Percentiles rank a stretch among this genome's conserved stretches.
phyloP scores from a whole-genome alignment of 257 asterid species.

The Penstemon barbatus region DNA sequence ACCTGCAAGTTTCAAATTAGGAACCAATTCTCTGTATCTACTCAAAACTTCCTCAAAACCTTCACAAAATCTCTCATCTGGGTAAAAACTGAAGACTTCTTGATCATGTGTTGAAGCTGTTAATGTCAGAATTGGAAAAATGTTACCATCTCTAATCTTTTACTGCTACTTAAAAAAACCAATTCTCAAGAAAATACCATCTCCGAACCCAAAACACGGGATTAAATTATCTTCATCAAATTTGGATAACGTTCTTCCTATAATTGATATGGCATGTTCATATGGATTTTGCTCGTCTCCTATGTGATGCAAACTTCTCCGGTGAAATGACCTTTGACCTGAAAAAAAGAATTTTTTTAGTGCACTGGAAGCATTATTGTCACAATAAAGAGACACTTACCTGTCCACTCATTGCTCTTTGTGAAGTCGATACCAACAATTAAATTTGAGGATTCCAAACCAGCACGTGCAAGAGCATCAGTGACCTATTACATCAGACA shows the following conservation, averaged over 20 bases:
- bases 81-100: slow-evolving; percentile 13
- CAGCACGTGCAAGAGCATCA: slow-evolving; percentile 91
- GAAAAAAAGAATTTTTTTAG: not conserved
- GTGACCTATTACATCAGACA: slow-evolving; percentile 56
- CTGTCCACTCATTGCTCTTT: slow-evolving; percentile 99
- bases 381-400: slow-evolving; percentile 34
- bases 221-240: not conserved
- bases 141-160: not conserved
- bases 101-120: slow-evolving; percentile 19
- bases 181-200: not conserved
- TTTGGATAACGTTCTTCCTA: not conserved
- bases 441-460: slow-evolving; percentile 91
- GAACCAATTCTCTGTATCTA: not conserved
- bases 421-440: slow-evolving; percentile 96
- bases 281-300: not conserved
- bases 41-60: not conserved
- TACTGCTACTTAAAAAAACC: not conserved
- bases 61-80: not conserved
- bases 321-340: not conserved
- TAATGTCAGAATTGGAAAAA: not conserved
- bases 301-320: not conserved
- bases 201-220: not conserved
- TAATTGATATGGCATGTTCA: not conserved
- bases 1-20: not conserved
- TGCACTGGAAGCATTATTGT: not conserved